Base-by-base conservation (phyloP, 2,329 filamentous ascomycete species). In the Xylariaceae sp. region DNA sequence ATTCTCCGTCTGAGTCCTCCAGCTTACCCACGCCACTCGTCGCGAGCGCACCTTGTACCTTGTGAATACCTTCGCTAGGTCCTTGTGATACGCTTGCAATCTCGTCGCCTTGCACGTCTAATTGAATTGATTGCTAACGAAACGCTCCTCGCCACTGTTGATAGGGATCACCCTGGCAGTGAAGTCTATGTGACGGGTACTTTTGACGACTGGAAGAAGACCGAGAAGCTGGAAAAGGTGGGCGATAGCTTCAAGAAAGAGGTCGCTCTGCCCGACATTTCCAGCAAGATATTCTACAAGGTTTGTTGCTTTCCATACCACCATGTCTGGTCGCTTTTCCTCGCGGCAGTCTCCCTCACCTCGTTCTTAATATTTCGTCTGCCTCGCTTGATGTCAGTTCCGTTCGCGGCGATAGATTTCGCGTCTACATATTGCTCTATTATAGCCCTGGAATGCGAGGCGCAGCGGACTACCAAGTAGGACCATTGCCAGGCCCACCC, bases 151-250 rank as follows among this genome's bases (percentile, higher is more conserved):
- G 47, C 47, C 34, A 15, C 32, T 42, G 57, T 64, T 58, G 67
- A 63, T 74, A 96, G 92, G 92, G 84, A 87, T 69, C 86, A 94
- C 71, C 78, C 84, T 65, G 92, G 88, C 69, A 80, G 85, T 63
- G 88, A 95, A 70, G 92, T 97, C 71, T 92, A 87, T 73, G 94
- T 97, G 65, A 97, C 92, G 39, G 94, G 94, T 70, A 92, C 89
- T 59, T 97, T 97, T 70, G 92, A 97, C 74, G 81, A 89, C 75
- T 99, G 94, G 94, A 80, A 81, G 63, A 92, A 94, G 79, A 90
- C 84, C 53, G 83, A 92, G 71, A 83, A 88, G 76, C 81, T 99
- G 54, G 85, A 91, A 45, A 90, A 89, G 75, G 79, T 84, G 39
- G 87, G 81, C 68, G 77, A 84, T 60, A 65, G 80, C 64, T 95